Evolutionary conservation across 768 basidiomycete genomes (phyloP), one percentile per base, ranked within the genome.

Genomic region (Gymnopilus dilepis): DNA sequence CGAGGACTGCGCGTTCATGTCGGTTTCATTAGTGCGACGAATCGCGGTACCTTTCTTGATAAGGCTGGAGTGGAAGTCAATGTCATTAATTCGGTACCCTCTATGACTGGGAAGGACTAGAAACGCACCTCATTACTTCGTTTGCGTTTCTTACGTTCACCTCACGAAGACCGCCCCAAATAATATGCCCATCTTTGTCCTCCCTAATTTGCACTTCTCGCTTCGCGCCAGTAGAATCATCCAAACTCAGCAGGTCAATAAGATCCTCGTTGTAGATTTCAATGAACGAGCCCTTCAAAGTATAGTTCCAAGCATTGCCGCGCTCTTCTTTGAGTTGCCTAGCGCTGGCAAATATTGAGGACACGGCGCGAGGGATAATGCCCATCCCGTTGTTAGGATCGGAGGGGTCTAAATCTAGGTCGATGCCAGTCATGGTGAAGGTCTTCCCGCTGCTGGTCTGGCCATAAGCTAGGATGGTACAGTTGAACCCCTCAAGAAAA

Each of bases 241-340:
- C 89, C 69, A 87, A 79, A 58, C 87, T 88, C 55, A 99, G 82
- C 54, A 99, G 82, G 80, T 99, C 97, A 73, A 99, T 93, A 54
- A 99, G 86, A 77, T 99, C 97, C 78, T 99, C 97, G 76, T 99
- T 99, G 78, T 99, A 99, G 56, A 99, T 86, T 82, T 99, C 97
- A 65, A 99, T 89, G 80, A 97, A 99, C 22, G 93, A 95, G 53
- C 92, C 92, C 77, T 93, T 95, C 72, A 95, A 78, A 65, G 74
- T 85, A 71, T 81, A 95, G 60, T 83, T 90, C 94, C 92, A 97
- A 41, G 86, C 77, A 63, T 81, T 82, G 37, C 82, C 86, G 30
- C 92, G 87, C 72, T 89, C 89, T 70, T 88, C 90, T 76, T 86
- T 93, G 57, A 90, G 79, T 72, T 91, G 87, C 69, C 84, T 86